phyloP scores from a whole-genome alignment of 176 grass and related monocot genomes.

The Musa schizocarpa region DNA sequence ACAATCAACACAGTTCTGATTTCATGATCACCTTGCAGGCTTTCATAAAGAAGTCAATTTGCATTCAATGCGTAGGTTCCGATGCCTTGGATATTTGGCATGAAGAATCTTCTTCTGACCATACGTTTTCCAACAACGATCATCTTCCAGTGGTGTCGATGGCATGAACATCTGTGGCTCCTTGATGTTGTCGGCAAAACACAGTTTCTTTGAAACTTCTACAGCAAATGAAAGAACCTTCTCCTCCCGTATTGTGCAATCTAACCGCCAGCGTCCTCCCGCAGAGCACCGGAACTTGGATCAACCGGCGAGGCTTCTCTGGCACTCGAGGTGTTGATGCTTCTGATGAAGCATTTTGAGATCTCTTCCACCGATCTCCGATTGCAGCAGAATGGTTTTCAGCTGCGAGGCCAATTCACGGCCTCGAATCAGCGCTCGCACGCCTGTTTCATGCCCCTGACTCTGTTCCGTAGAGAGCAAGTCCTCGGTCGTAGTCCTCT shows the following conservation, averaged over 20 bases:
- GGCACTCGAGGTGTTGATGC: background rate
- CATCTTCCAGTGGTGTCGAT: background rate
- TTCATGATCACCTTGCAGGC: too few species aligned
- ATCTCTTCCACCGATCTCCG: background rate
- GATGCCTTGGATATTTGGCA: slow-evolving; percentile 3
- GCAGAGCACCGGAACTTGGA: background rate
- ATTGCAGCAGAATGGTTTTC: background rate
- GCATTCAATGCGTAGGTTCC: background rate
- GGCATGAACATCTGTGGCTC: background rate
- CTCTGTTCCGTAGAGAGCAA: background rate
- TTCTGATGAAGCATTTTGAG: background rate
- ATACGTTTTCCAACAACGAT: background rate
- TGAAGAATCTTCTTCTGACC: background rate
- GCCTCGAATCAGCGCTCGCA: background rate
- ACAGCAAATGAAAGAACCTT: background rate
- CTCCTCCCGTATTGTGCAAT: background rate
- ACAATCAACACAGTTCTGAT: too few species aligned
- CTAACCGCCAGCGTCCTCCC: background rate
- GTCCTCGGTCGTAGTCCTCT: background rate
- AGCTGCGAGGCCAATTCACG: background rate
- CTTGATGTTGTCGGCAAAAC: background rate
- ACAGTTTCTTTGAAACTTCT: background rate
- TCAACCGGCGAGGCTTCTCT: background rate
- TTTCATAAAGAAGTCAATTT: too few species aligned
- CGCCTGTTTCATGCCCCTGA: background rate